phyloP scores from a whole-genome alignment of 805 yeast species.

The Kodamaea fukazawae region DNA sequence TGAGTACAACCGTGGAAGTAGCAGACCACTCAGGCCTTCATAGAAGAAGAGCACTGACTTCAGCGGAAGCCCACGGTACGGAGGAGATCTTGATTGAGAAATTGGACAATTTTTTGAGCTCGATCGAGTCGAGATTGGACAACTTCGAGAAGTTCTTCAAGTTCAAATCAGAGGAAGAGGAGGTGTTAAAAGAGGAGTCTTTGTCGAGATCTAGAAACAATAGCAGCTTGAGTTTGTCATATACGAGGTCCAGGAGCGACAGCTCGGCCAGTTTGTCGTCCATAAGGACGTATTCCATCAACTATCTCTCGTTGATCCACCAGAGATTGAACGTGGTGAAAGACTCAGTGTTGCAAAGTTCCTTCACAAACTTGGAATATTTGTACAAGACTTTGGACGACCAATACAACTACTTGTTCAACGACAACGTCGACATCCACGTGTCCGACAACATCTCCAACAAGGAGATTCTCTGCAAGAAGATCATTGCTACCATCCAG shows the following conservation, averaged over 20 bases:
- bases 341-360: slow-evolving; percentile 34
- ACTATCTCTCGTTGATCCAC: slow-evolving; percentile 32
- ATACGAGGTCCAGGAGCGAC: neutral
- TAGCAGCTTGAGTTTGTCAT: neutral
- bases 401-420: slow-evolving; percentile 38
- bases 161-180: slow-evolving; percentile 18
- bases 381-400: slow-evolving; percentile 40
- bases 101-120: slow-evolving; percentile 39
- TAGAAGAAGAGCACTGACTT: too few species aligned
- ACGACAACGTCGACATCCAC: slow-evolving; percentile 14
- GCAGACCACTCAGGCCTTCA: too few species aligned
- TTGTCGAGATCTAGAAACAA: neutral
- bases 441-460: slow-evolving; percentile 11
- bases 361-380: slow-evolving; percentile 38
- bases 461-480: slow-evolving; percentile 27
- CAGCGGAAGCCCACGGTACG: slow-evolving; percentile 13
- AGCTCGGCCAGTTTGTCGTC: slow-evolving; percentile 25
- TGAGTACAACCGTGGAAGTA: too few species aligned
- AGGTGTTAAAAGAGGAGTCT: neutral
- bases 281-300: slow-evolving; percentile 30
- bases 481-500: slow-evolving; percentile 41
- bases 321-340: slow-evolving; percentile 35
- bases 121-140: slow-evolving; percentile 40
- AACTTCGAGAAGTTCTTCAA: slow-evolving; percentile 41
- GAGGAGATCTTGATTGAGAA: slow-evolving; percentile 42